These are phyloP conservation scores for Atkinsonella texensis DNA, from an alignment of 2,329 filamentous ascomycete genomes.

Conservation along the genomic window DNA sequence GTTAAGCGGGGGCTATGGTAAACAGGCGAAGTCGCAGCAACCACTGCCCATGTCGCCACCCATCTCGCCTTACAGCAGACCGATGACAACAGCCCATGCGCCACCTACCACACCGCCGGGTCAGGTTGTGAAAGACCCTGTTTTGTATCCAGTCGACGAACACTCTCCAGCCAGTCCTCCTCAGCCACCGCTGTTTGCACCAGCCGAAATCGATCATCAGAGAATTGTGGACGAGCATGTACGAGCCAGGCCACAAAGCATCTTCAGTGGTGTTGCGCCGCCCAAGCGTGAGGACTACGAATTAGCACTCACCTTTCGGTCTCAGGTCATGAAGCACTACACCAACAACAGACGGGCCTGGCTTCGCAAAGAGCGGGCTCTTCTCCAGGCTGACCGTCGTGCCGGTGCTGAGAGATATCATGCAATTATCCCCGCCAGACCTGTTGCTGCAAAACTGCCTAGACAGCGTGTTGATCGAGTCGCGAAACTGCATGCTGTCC, in stretches of 20 bases:
- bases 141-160: slow-evolving; percentile 43
- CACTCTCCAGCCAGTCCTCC: slow-evolving; percentile 24
- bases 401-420: slow-evolving; percentile 27
- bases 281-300: slow-evolving; percentile 42
- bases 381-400: slow-evolving; percentile 35
- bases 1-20: slow-evolving; percentile 12
- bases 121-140: slow-evolving; percentile 37
- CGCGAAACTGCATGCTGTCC: slow-evolving; percentile 22
- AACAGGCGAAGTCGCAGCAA: slow-evolving; percentile 18
- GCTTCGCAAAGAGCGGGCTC: slow-evolving; percentile 37
- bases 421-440: slow-evolving; percentile 32
- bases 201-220: slow-evolving; percentile 27
- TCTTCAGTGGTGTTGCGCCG: slow-evolving; percentile 32
- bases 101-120: slow-evolving; percentile 16
- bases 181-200: slow-evolving; percentile 38
- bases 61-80: slow-evolving; percentile 37
- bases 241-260: slow-evolving; percentile 26
- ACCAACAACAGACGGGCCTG: slow-evolving; percentile 31
- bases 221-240: slow-evolving; percentile 40
- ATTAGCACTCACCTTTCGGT: slow-evolving; percentile 38
- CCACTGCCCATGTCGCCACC: slow-evolving; percentile 43
- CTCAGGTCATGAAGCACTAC: slow-evolving; percentile 37
- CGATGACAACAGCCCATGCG: slow-evolving; percentile 21
- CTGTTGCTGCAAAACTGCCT: slow-evolving; percentile 16
- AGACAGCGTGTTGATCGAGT: slow-evolving; percentile 23